Percentiles rank a stretch among this genome's conserved stretches.
Evolutionary conservation across 1,284 basidiomycete genomes (phyloP).

Genomic region (Melampsora americana): DNA sequence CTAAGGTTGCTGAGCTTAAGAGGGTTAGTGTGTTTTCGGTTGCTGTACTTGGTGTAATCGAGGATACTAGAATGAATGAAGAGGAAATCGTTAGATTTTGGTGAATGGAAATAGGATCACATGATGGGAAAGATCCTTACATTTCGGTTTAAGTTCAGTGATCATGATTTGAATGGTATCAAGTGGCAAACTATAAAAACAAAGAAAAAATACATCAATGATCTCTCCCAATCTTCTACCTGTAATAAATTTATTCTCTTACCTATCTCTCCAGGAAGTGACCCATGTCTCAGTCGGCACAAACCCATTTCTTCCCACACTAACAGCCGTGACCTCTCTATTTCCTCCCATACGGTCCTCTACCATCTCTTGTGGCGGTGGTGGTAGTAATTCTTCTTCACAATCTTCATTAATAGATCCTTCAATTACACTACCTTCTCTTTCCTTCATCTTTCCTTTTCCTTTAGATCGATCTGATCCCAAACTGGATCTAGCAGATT

Average conservation of each 20-base stretch:
- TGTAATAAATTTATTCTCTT: background rate
- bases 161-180: constrained; percentile 44
- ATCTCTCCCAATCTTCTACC: background rate
- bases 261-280: constrained; percentile 44
- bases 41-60: background rate
- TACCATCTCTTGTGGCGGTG: too few relatives aligned
- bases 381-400: too few relatives aligned
- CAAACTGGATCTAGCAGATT: too few relatives aligned
- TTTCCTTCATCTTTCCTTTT: too few relatives aligned
- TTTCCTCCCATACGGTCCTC: too few relatives aligned
- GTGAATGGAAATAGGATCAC: background rate
- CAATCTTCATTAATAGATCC: too few relatives aligned
- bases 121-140: background rate
- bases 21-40: constrained; percentile 2
- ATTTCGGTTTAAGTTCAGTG: constrained; percentile 39
- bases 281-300: constrained; percentile 39
- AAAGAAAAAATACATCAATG: background rate
- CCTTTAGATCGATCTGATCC: too few relatives aligned
- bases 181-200: constrained; percentile 30
- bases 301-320: constrained; percentile 31
- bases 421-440: too few relatives aligned
- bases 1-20: constrained; percentile 28
- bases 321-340: background rate
- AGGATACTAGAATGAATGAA: background rate
- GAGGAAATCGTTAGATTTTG: background rate